Conservation (phyloP, 2,329 filamentous ascomycete species). For the Paradendryphiella salina region DNA sequence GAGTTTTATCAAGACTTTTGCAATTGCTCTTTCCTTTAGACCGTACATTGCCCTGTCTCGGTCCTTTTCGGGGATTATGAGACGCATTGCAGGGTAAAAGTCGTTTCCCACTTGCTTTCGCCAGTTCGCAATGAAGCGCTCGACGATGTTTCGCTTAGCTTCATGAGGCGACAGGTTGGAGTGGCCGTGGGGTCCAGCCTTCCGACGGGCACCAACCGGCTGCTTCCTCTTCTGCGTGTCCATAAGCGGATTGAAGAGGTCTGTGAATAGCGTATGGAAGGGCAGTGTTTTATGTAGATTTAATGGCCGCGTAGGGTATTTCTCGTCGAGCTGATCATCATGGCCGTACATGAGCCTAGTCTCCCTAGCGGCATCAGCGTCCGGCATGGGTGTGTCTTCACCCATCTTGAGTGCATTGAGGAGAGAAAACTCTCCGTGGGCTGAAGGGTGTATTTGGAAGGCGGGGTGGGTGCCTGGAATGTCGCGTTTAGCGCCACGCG, state of each 20-base stretch:
- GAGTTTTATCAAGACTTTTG: slow-evolving; percentile 85
- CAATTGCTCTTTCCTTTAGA: slow-evolving; percentile 88
- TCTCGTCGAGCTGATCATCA: slow-evolving; percentile 54
- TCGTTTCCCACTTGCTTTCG: slow-evolving; percentile 85
- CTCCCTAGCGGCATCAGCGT: slow-evolving; percentile 51
- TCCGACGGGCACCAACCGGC: slow-evolving; percentile 59
- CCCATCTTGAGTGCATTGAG: slow-evolving; percentile 33
- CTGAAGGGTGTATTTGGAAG: slow-evolving; percentile 6
- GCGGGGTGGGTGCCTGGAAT: slow-evolving; percentile 13
- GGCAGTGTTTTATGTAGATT: slow-evolving; percentile 79
- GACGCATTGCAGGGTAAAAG: slow-evolving; percentile 87
- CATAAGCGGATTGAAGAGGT: slow-evolving; percentile 78
- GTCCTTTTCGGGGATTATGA: slow-evolving; percentile 92
- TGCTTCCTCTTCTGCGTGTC: slow-evolving; percentile 75
- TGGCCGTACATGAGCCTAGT: slow-evolving; percentile 56
- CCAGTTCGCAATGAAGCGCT: slow-evolving; percentile 85
- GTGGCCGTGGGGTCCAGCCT: slow-evolving; percentile 62
- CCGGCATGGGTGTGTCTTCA: slow-evolving; percentile 43
- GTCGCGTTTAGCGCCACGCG: slow-evolving; percentile 17
- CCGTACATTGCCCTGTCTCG: slow-evolving; percentile 91
- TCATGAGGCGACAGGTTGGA: slow-evolving; percentile 71
- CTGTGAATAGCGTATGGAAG: slow-evolving; percentile 77
- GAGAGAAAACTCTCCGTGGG: not conserved
- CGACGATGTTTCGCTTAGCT: slow-evolving; percentile 76
- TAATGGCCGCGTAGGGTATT: slow-evolving; percentile 74